phyloP scores from a whole-genome alignment of 2,329 filamentous ascomycete genomes.

The Cordyceps cicadae region DNA sequence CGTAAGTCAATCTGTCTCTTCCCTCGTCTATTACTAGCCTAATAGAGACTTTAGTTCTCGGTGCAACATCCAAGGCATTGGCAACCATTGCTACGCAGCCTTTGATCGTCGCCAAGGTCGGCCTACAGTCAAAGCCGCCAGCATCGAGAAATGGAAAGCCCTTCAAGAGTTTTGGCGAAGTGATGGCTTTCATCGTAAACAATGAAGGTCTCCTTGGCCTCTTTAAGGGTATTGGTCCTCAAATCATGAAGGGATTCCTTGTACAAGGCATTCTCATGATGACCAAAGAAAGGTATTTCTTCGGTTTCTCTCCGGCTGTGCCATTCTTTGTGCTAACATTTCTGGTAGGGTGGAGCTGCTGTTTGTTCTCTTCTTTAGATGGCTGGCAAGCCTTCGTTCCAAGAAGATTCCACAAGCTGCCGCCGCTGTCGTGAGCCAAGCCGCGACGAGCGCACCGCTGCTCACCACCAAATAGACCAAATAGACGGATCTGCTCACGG shows the following conservation, averaged over 20 bases:
- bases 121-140: slow-evolving; percentile 87
- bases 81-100: slow-evolving; percentile 91
- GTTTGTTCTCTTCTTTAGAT: slow-evolving; percentile 80
- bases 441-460: slow-evolving; percentile 5
- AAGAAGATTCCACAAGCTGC: slow-evolving; percentile 62
- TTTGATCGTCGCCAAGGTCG: slow-evolving; percentile 95
- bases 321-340: slow-evolving; percentile 15
- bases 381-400: slow-evolving; percentile 61
- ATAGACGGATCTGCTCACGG: not conserved
- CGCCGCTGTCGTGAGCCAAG: slow-evolving; percentile 43
- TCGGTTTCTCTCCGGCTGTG: not conserved
- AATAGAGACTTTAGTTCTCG: slow-evolving; percentile 55
- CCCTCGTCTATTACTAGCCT: not conserved
- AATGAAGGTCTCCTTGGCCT: slow-evolving; percentile 77
- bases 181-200: slow-evolving; percentile 88
- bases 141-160: slow-evolving; percentile 76
- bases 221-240: slow-evolving; percentile 94
- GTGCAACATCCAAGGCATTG: slow-evolving; percentile 84
- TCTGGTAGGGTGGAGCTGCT: slow-evolving; percentile 67
- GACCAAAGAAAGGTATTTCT: slow-evolving; percentile 81
- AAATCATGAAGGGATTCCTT: slow-evolving; percentile 84
- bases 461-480: slow-evolving; percentile 9
- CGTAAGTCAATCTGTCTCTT: slow-evolving; percentile 48
- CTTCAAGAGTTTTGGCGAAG: slow-evolving; percentile 87
- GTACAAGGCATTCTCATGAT: slow-evolving; percentile 98